Conservation (phyloP, 768 basidiomycete genomes). For the Russula sp. region DNA sequence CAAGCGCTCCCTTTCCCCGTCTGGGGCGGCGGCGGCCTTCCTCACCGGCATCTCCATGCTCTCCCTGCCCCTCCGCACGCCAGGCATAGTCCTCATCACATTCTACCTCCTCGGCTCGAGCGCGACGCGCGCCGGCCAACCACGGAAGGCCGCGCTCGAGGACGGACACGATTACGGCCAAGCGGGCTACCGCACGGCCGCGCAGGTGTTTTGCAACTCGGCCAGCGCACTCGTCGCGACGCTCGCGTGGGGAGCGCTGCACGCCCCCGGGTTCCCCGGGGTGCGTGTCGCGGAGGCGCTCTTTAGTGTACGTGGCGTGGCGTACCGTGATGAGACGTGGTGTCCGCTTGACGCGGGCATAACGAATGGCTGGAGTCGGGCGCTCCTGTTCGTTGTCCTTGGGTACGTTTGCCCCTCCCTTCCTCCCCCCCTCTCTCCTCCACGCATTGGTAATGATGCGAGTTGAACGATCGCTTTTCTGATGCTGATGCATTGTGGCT, state of each 20-base stretch:
- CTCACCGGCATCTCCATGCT: conserved; percentile 69
- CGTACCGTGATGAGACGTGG: conserved; percentile 45
- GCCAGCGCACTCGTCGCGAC: conserved; percentile 54
- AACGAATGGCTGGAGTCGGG: conserved; percentile 50
- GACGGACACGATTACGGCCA: conserved; percentile 63
- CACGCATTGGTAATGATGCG: not conserved
- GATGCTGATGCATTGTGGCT: not conserved
- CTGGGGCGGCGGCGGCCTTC: conserved; percentile 74
- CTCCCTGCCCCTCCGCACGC: conserved; percentile 56
- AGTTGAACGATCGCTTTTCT: not conserved
- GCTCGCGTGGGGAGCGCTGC: conserved; percentile 57
- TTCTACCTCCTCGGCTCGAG: conserved; percentile 78
- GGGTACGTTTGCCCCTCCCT: conserved; percentile 43
- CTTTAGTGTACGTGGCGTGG: conserved; percentile 21
- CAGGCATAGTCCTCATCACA: conserved; percentile 60
- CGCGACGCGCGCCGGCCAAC: conserved; percentile 84
- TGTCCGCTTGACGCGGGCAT: conserved; percentile 50
- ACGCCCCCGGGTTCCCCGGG: conserved; percentile 38
- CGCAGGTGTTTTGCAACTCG: conserved; percentile 84
- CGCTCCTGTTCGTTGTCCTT: conserved; percentile 55
- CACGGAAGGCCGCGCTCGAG: conserved; percentile 67
- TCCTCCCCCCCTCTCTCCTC: not conserved
- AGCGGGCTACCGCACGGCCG: conserved; percentile 67
- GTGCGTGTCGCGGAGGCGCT: conserved; percentile 19
- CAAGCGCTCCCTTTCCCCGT: conserved; percentile 68